Evolutionary conservation across 345 rosid species (phyloP), one percentile per base, ranked within the genome.

Genomic region (Carallia brachiata): DNA sequence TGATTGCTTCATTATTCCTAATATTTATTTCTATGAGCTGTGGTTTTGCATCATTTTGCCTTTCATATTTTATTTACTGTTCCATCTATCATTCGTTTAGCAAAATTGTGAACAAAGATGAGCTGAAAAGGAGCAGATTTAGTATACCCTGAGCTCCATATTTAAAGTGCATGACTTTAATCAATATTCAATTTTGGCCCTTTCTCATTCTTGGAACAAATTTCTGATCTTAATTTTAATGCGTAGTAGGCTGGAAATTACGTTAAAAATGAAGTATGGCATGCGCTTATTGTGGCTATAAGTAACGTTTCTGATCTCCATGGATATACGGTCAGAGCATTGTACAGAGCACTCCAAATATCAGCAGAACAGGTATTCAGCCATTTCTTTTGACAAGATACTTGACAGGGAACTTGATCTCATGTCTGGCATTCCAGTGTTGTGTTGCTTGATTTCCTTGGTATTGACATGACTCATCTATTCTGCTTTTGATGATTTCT

Each of bases 181-280:
- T 37, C 62, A 34, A 40, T 31, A 39, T 57, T 63, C 50, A 23
- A 34, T 39, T 31, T 44, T 6, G 2, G 27, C 36, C 27, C 58
- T 68, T 63, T 66, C 27, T 40, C 13, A 31, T 68, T 67, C 28
- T 2, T n/a, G 13, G 31, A n/a, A 36, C 37, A 31, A 60, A 50
- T 9, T 74, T 61, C 60, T 76, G 39, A 76, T 61, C 36, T 52
- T 40, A 52, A 27, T 66, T 40, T 19, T 56, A 37, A 40, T 77
- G 84, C 81, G 75, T 87, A 71, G 85, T 80, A 96, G 99, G 97
- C 99, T 86, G 98, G 99, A 82, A 89, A 87, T 79, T 90, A 90
- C 81, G 98, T 96, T 65, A 96, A 92, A 80, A 96, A 90, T 88
- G 99, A 96, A 78, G 98, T 92, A 34, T 96, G 99, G 92, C 90